Base-by-base conservation (phyloP, 768 basidiomycete species). In the Lactarius deliciosus region DNA sequence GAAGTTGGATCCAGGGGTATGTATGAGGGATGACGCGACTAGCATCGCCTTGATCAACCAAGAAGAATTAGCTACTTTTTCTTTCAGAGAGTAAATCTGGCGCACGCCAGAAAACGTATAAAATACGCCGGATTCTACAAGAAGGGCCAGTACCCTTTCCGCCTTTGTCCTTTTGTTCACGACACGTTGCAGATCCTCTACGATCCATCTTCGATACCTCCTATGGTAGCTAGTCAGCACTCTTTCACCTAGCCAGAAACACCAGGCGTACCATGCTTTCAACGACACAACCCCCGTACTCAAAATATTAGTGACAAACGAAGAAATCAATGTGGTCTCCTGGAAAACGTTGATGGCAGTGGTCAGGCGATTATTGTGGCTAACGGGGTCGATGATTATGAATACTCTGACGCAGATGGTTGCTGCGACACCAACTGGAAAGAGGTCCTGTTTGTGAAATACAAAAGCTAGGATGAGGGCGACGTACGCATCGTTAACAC, bases 181-280 rank as follows among this genome's bases (percentile, higher is more conserved):
- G 15, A 28, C 16, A 25, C 34, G 30, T 57, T 5, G 7, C 11
- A 58, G 34, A 34, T 41, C 57, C 13, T 11, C 38, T 15, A 22
- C 22, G 11, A 58, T 40, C 57, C 32, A 22, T n/a, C 22, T 40
- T 16, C 57, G 11, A 34, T 40, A 34, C 22, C 57, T 58, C 57
- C 57, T 58, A 58, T 22, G 13, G 13, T 10, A 22, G 34, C n/a
- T 9, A 38, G 2, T n/a, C 16, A 40, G 57, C 2, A n/a, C 9
- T 20, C 20, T 7, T 2, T 3, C n/a, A n/a, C 54, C 25, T 18
- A 20, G 10, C 18, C 30, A 34, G 18, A 11, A 56, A 25, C 10
- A 2, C 32, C 30, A 34, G 30, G 30, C 57, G 22, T 40, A 58
- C 57, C 57, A 58, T 38, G 57, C 57, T 40, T 58, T 58, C 36